Percentiles rank a stretch among this genome's conserved stretches.
phyloP scores from a whole-genome alignment of 768 basidiomycete species.

The Trametes punicea region DNA sequence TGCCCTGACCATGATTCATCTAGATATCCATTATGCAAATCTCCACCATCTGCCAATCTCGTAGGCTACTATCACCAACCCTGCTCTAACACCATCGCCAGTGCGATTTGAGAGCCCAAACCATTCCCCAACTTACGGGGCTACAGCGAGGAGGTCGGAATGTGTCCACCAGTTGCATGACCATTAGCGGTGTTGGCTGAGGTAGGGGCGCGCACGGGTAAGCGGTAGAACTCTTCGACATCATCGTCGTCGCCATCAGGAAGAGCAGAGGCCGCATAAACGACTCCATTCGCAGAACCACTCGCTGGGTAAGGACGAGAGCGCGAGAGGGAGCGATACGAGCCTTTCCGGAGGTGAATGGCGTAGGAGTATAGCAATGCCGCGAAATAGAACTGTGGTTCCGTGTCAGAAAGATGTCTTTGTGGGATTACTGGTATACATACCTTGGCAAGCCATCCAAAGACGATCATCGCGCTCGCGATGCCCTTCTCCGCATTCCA shows the following conservation, averaged over 20 bases:
- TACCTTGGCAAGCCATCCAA: slow-evolving; percentile 90
- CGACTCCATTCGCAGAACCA: slow-evolving; percentile 14
- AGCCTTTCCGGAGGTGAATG: slow-evolving; percentile 85
- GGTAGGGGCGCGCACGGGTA: slow-evolving; percentile 45
- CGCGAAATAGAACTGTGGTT: slow-evolving; percentile 81
- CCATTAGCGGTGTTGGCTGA: slow-evolving; percentile 3
- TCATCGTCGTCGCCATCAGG: slow-evolving; percentile 56
- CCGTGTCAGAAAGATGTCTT: background rate
- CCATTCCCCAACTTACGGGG: too few species aligned
- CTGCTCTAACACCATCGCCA: too few species aligned
- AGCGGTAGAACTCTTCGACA: slow-evolving; percentile 64
- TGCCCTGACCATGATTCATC: too few species aligned
- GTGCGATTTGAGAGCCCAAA: too few species aligned
- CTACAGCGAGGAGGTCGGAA: slow-evolving; percentile 35
- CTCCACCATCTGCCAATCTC: slow-evolving; percentile 63
- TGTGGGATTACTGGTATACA: slow-evolving; percentile 15
- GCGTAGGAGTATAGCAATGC: slow-evolving; percentile 91
- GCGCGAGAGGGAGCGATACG: slow-evolving; percentile 77
- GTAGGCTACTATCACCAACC: too few species aligned
- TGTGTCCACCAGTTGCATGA: slow-evolving; percentile 12
- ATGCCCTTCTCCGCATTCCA: slow-evolving; percentile 90
- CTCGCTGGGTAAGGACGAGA: slow-evolving; percentile 24
- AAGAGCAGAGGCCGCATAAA: slow-evolving; percentile 17
- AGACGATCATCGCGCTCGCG: slow-evolving; percentile 69
- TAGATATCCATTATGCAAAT: too few species aligned